A percentile compares a stretch with the other conserved stretches of the same genome.
These are phyloP conservation scores for Zygosaccharomyces sapae DNA, from an alignment of 1,139 yeast species.

Conservation along the genomic window DNA sequence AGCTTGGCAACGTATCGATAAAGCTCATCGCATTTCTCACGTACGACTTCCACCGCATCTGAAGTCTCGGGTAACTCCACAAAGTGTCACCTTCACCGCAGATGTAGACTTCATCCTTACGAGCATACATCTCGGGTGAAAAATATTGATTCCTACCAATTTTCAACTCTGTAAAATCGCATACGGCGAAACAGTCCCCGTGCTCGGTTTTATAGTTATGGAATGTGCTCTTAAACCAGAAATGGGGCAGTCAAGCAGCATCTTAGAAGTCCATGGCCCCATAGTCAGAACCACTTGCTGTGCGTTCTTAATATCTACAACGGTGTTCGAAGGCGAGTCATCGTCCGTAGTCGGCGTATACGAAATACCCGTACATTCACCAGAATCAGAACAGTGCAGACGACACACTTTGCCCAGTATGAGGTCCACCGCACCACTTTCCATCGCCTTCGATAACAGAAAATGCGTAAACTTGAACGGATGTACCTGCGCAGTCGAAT, in stretches of 20 bases:
- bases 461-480: constrained; percentile 89
- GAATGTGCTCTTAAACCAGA: constrained; percentile 92
- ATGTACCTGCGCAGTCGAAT: constrained; percentile 94
- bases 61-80: constrained; percentile 88
- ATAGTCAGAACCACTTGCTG: constrained; percentile 79
- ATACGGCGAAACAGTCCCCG: constrained; percentile 76
- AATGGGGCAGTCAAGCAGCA: constrained; percentile 87
- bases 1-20: constrained; percentile 78
- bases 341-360: constrained; percentile 14
- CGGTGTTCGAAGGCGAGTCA: constrained; percentile 7
- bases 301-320: constrained; percentile 45
- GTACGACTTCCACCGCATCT: constrained; percentile 85
- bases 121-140: constrained; percentile 90
- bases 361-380: constrained; percentile 14
- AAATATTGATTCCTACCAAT: constrained; percentile 61
- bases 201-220: constrained; percentile 79
- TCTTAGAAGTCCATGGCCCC: constrained; percentile 95
- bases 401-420: constrained; percentile 79
- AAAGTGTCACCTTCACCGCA: constrained; percentile 96
- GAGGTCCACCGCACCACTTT: constrained; percentile 78
- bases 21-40: constrained; percentile 82
- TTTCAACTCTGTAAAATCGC: constrained; percentile 91
- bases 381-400: constrained; percentile 8
- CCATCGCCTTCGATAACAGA: constrained; percentile 73
- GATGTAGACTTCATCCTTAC: constrained; percentile 92